Conservation (phyloP, 352 stramenopile species). For the Globisporangium megalacanthum region DNA sequence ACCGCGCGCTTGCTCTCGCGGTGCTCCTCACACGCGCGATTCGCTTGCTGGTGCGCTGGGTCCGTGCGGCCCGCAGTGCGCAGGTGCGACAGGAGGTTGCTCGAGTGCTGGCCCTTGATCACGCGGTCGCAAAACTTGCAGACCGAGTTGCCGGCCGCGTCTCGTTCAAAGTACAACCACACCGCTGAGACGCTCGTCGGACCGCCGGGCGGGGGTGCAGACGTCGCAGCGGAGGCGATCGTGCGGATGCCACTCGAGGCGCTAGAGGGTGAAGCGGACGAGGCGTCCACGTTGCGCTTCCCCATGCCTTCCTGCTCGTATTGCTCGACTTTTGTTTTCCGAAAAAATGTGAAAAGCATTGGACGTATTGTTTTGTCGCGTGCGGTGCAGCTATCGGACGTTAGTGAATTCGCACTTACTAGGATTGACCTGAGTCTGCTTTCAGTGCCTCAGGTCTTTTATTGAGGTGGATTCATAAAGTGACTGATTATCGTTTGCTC, state of each 20-base stretch:
- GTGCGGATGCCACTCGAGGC: neutral
- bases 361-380: too few relatives aligned
- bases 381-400: too few relatives aligned
- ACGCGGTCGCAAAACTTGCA: slow-evolving; percentile 84
- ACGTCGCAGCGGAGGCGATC: neutral
- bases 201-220: slow-evolving; percentile 16
- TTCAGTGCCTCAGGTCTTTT: too few relatives aligned
- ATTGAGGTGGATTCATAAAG: too few relatives aligned
- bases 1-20: slow-evolving; percentile 73
- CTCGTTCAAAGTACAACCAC: slow-evolving; percentile 83
- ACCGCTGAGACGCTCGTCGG: slow-evolving; percentile 69
- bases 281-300: slow-evolving; percentile 8
- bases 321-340: neutral
- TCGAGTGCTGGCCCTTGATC: slow-evolving; percentile 84
- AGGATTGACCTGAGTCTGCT: neutral
- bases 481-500: too few relatives aligned
- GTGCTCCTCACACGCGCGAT: slow-evolving; percentile 71
- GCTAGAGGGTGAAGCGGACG: neutral
- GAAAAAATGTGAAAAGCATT: too few relatives aligned
- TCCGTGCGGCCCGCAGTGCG: slow-evolving; percentile 70
- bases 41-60: slow-evolving; percentile 62
- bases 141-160: slow-evolving; percentile 65
- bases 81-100: slow-evolving; percentile 74
- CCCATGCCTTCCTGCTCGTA: slow-evolving; percentile 4
- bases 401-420: too few relatives aligned